These are phyloP conservation scores for Beauveria brongniartii DNA, from an alignment of 2,329 filamentous ascomycete genomes.

Conservation along the genomic window DNA sequence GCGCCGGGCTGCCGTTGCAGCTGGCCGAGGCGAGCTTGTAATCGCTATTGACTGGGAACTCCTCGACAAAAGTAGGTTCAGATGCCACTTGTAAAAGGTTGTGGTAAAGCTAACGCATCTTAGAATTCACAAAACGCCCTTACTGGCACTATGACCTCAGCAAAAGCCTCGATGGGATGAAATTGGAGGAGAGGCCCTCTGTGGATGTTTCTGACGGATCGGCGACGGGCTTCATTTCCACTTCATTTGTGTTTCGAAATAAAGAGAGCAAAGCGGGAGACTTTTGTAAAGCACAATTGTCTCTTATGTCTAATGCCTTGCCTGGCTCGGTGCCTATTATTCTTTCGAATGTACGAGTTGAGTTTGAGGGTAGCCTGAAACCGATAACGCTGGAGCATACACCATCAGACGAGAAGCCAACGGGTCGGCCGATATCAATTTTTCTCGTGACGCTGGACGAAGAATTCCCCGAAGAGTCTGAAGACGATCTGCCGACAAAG, in stretches of 20 bases:
- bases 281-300: slow-evolving; percentile 47
- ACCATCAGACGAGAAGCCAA: slow-evolving; percentile 11
- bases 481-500: slow-evolving; percentile 25
- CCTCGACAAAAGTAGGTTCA: slow-evolving; percentile 45
- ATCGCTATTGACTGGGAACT: slow-evolving; percentile 59
- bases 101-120: background rate
- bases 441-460: slow-evolving; percentile 23
- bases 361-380: slow-evolving; percentile 51
- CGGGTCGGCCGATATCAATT: slow-evolving; percentile 17
- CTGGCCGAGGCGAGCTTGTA: slow-evolving; percentile 46
- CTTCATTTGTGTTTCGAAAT: slow-evolving; percentile 49
- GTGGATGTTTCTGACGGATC: slow-evolving; percentile 44
- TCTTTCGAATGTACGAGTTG: slow-evolving; percentile 43
- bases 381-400: slow-evolving; percentile 44
- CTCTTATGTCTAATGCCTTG: slow-evolving; percentile 49
- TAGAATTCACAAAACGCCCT: slow-evolving; percentile 45
- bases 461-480: slow-evolving; percentile 20
- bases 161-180: slow-evolving; percentile 45
- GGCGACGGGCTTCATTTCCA: slow-evolving; percentile 44
- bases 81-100: background rate
- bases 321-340: slow-evolving; percentile 41
- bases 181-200: slow-evolving; percentile 35
- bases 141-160: slow-evolving; percentile 56
- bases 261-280: slow-evolving; percentile 56
- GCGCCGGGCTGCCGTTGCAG: slow-evolving; percentile 45